These are phyloP conservation scores for Colletotrichum sp. DNA, from an alignment of 2,329 filamentous ascomycete genomes.

Conservation along the genomic window DNA sequence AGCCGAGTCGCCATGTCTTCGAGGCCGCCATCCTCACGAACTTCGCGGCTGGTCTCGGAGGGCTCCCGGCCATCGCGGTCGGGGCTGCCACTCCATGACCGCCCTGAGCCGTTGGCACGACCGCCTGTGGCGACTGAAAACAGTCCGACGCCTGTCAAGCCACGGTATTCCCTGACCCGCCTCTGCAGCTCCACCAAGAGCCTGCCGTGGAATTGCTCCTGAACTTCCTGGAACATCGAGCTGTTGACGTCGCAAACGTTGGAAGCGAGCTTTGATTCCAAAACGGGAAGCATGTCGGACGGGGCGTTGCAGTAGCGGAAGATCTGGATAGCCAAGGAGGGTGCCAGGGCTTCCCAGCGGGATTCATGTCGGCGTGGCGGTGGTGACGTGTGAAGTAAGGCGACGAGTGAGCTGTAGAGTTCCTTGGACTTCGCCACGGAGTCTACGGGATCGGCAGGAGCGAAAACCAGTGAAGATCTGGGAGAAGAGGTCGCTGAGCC, in stretches of 20 bases:
- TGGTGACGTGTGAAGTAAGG: slow-evolving; percentile 57
- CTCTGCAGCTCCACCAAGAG: slow-evolving; percentile 52
- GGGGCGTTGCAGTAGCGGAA: slow-evolving; percentile 61
- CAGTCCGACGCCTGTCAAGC: slow-evolving; percentile 55
- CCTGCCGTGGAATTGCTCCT: slow-evolving; percentile 53
- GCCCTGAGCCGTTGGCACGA: slow-evolving; percentile 43
- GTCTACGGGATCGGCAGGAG: slow-evolving; percentile 42
- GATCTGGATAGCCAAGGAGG: slow-evolving; percentile 61
- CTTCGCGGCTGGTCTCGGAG: slow-evolving; percentile 40
- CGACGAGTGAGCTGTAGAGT: slow-evolving; percentile 58
- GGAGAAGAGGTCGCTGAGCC: slow-evolving; percentile 57
- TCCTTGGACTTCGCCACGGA: slow-evolving; percentile 49
- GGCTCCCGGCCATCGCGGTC: slow-evolving; percentile 29
- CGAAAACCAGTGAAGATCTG: slow-evolving; percentile 48
- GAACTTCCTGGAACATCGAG: slow-evolving; percentile 52
- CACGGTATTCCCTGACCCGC: slow-evolving; percentile 57
- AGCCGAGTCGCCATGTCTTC: slow-evolving; percentile 77
- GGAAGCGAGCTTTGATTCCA: slow-evolving; percentile 54
- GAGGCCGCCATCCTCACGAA: slow-evolving; percentile 58
- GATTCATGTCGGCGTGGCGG: slow-evolving; percentile 44
- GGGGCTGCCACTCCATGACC: slow-evolving; percentile 35
- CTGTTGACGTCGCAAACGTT: slow-evolving; percentile 48
- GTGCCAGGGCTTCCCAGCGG: slow-evolving; percentile 58
- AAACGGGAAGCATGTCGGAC: slow-evolving; percentile 47
- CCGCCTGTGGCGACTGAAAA: slow-evolving; percentile 61